Conservation (phyloP, 2,329 filamentous ascomycete genomes). For the Bipolaris victoriae region DNA sequence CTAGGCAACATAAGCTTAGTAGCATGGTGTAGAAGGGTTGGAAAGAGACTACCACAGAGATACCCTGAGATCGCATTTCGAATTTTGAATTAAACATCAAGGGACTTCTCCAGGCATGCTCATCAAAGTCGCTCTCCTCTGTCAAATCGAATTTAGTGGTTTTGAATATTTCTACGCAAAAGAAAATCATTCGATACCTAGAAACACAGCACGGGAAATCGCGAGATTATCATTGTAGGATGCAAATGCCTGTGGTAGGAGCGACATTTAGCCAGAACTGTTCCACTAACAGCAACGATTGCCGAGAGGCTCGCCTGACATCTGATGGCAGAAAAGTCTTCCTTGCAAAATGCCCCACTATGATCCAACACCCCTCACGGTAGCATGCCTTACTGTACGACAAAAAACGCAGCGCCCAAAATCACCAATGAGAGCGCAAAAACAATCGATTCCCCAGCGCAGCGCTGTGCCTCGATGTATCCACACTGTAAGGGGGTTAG, state of each 20-base stretch:
- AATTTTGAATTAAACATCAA: too few relatives aligned
- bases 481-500: too few relatives aligned
- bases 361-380: background rate
- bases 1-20: too few relatives aligned
- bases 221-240: background rate
- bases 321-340: background rate
- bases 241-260: background rate
- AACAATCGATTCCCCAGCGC: too few relatives aligned
- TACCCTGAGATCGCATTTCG: too few relatives aligned
- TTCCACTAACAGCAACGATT: background rate
- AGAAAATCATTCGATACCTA: background rate
- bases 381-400: background rate
- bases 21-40: too few relatives aligned
- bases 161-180: background rate
- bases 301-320: background rate
- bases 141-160: too few relatives aligned
- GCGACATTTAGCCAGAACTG: background rate
- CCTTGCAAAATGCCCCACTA: background rate
- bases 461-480: too few relatives aligned
- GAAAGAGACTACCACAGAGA: too few relatives aligned
- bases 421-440: too few relatives aligned
- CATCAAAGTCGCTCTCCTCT: background rate
- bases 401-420: too few relatives aligned
- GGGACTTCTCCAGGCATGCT: too few relatives aligned
- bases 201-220: background rate